A percentile compares a stretch with the other conserved stretches of the same genome.
Evolutionary conservation across 306 rosid genomes (phyloP).

Genomic region (Arachis stenosperma): DNA sequence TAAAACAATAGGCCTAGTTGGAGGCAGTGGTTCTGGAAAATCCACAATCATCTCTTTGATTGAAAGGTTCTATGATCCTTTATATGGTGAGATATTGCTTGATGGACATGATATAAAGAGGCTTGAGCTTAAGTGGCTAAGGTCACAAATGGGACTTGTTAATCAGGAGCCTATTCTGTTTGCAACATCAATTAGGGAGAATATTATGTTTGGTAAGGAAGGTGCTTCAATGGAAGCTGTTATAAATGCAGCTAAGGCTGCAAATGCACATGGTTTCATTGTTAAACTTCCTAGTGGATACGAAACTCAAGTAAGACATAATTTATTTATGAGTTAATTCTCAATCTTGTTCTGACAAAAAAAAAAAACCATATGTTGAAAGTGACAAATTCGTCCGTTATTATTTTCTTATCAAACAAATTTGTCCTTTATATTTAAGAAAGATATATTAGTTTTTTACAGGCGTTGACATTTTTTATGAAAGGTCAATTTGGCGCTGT

Average conservation of each 20-base stretch:
- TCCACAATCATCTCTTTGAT: slow-evolving; percentile 74
- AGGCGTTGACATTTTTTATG: no score
- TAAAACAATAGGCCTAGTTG: slow-evolving; percentile 73
- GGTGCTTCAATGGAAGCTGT: slow-evolving; percentile 67
- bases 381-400: no score
- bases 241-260: slow-evolving; percentile 63
- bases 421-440: no score
- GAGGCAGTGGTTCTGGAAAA: slow-evolving; percentile 92
- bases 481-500: no score
- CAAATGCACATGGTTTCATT: slow-evolving; percentile 87
- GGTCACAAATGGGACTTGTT: slow-evolving; percentile 83
- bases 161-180: slow-evolving; percentile 84
- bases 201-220: slow-evolving; percentile 79
- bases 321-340: no score
- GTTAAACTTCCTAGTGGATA: slow-evolving; percentile 63
- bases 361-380: no score
- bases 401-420: no score
- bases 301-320: slow-evolving; percentile 69
- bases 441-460: no score
- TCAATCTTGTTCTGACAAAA: no score
- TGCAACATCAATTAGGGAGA: slow-evolving; percentile 81
- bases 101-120: slow-evolving; percentile 64
- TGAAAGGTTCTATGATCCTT: slow-evolving; percentile 91
- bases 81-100: slow-evolving; percentile 60
- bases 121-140: slow-evolving; percentile 67